Base-by-base conservation (phyloP, 352 stramenopile genomes). In the Globisporangium viniferum region DNA sequence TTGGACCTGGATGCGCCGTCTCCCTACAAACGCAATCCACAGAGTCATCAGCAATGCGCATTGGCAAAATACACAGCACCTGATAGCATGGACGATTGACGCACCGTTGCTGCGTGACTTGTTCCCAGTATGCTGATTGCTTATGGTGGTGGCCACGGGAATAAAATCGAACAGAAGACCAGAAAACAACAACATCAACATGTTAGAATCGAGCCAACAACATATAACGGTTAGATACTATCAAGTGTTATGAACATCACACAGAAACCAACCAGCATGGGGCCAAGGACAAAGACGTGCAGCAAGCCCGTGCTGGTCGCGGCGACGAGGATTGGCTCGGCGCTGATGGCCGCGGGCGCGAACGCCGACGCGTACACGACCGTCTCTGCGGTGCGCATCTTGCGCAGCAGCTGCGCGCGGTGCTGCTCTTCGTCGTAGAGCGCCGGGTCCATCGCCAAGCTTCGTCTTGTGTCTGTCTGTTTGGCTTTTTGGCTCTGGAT, bases 301-400 rank as follows among this genome's bases (percentile, higher is more conserved):
- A 93, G 55, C 20, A 73, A 20, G n/a, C 85, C 85, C 2, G 68
- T 79, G 73, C 80, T 93, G 59, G 85, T 92, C 31, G 80, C 83
- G 12, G 85, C 83, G 27, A 93, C 79, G 10, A 93, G 75, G 48
- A 85, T 63, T 44, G 80, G 77, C 10, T 75, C 80, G 18, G 46
- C 55, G 7, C 70, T 60, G 9, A 81, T 53, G 0, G 51, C 36
- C 27, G 70, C 39, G 2, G 85, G 85, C 2, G 66, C 80, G 46
- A 93, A 93, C 2, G 71, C 68, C 0, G 82, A 81, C 39, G 86
- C 68, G 62, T 88, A 86, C 57, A 88, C 81, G 15, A 88, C 66
- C 8, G 77, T 67, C 67, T 89, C 82, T 14, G 69, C 80, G n/a
- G 60, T 66, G 55, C 75, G 76, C 79, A 86, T 86, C 70, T 84